Evolutionary conservation across 1,284 basidiomycete genomes (phyloP), one percentile per base, ranked within the genome.

Genomic region (Tilletia indica): DNA sequence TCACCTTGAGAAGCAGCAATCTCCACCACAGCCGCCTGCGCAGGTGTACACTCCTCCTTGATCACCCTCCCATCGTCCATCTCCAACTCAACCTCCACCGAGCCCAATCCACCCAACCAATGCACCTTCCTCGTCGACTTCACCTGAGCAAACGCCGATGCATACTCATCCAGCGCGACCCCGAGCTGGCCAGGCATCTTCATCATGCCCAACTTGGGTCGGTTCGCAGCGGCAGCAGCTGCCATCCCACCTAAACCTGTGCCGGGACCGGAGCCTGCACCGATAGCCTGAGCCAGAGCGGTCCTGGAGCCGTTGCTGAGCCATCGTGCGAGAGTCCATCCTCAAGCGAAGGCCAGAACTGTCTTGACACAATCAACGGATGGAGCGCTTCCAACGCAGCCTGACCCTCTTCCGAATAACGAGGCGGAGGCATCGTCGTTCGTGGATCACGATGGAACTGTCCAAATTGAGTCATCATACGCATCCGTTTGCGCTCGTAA

Each of bases 331-430:
- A 9, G 14, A 64, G 61, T 11, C 61, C 61, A 42, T 64, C 61
- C 36, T 64, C 61, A 36, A 64, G 61, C 19, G 61, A 42, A 1
- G 82, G 82, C 82, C 82, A 83, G 64, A 82, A 83, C 68, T 83
- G 82, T 3, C 80, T 68, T 21, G 79, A 81, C 1, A 82, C 71
- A 11, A 83, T 77, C 64, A 83, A 34, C 2, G 82, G 79, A 47
- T 82, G 79, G 38, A 83, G 58, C 3, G 72, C 61, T 19, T 70
- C 70, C 5, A 80, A 58, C 68, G 77, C 34, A 31, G 36, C 61
- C 38, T 51, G n/a, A 12, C 70, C 31, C 25, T 63, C 8, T 14
- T 45, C 42, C 42, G 42, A 45, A n/a, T 11, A 25, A 14, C 19
- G 8, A 9, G 45, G 9, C 39, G 38, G 39, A 11, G 31, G 34